Evolutionary conservation across 306 rosid species (phyloP).

Genomic region (Prosopis cineraria): DNA sequence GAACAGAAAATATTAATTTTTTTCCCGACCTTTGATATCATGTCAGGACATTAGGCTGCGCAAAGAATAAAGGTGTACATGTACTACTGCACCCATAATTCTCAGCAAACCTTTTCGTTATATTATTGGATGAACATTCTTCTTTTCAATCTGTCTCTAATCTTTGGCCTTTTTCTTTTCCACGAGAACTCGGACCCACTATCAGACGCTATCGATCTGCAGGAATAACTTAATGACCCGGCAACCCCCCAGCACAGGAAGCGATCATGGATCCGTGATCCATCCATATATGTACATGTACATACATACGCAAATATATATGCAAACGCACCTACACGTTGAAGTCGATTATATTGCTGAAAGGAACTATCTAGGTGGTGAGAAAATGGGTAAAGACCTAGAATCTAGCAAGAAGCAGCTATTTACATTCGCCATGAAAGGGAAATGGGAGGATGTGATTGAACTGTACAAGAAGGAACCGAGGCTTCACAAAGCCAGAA

Average conservation of each 20-base stretch:
- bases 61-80: no score
- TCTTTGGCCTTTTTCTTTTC: not conserved
- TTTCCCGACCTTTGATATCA: no score
- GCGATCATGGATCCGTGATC: not conserved
- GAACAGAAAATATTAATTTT: no score
- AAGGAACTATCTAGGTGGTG: not conserved
- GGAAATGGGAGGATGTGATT: constrained; percentile 43
- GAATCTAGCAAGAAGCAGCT: not conserved
- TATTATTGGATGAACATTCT: not conserved
- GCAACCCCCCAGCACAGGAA: not conserved
- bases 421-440: constrained; percentile 34
- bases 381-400: not conserved
- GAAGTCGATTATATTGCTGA: not conserved
- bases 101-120: not conserved
- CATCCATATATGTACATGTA: not conserved
- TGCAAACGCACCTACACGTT: no score
- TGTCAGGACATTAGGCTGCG: not conserved
- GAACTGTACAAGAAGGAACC: not conserved
- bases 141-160: not conserved
- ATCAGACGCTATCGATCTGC: not conserved
- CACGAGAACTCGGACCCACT: not conserved
- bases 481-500: constrained; percentile 15
- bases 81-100: not conserved
- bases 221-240: not conserved
- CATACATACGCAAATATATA: no score